Percentiles rank a stretch among this genome's conserved stretches.
Evolutionary conservation across 495 filamentous ascomycete species (phyloP).

Genomic region (Friedmanniomyces simplex): DNA sequence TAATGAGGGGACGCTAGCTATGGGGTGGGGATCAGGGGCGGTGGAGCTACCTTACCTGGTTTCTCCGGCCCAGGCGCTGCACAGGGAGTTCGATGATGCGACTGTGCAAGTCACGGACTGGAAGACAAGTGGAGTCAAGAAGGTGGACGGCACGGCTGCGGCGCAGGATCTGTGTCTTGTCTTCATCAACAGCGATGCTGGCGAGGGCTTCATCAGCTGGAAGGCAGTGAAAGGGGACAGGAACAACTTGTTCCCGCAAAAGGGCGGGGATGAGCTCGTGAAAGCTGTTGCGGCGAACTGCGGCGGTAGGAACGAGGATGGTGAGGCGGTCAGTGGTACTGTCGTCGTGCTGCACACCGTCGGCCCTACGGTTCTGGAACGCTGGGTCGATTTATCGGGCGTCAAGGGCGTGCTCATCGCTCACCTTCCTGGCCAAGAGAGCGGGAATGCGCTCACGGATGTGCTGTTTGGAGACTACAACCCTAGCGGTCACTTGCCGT

Average conservation of each 20-base stretch:
- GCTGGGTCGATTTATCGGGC: constrained; percentile 67
- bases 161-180: constrained; percentile 57
- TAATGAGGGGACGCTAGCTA: constrained; percentile 73
- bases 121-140: constrained; percentile 46
- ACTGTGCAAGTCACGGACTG: constrained; percentile 50
- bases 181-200: constrained; percentile 51
- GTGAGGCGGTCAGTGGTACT: constrained; percentile 34
- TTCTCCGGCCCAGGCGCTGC: constrained; percentile 57
- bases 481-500: constrained; percentile 79
- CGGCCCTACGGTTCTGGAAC: constrained; percentile 74
- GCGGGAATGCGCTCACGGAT: constrained; percentile 73
- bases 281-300: constrained; percentile 60
- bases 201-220: constrained; percentile 54
- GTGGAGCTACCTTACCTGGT: constrained; percentile 80
- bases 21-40: constrained; percentile 84
- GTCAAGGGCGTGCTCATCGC: constrained; percentile 78
- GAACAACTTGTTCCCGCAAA: constrained; percentile 66
- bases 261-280: constrained; percentile 66
- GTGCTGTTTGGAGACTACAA: constrained; percentile 78
- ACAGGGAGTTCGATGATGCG: constrained; percentile 44
- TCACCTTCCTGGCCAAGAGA: constrained; percentile 84
- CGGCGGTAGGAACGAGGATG: constrained; percentile 46
- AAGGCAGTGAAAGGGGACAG: constrained; percentile 66
- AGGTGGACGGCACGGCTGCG: constrained; percentile 33
- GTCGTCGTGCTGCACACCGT: constrained; percentile 83